Evolutionary conservation across 75 land plant species (phyloP).

Genomic region (Pseudotsuga menziesii): DNA sequence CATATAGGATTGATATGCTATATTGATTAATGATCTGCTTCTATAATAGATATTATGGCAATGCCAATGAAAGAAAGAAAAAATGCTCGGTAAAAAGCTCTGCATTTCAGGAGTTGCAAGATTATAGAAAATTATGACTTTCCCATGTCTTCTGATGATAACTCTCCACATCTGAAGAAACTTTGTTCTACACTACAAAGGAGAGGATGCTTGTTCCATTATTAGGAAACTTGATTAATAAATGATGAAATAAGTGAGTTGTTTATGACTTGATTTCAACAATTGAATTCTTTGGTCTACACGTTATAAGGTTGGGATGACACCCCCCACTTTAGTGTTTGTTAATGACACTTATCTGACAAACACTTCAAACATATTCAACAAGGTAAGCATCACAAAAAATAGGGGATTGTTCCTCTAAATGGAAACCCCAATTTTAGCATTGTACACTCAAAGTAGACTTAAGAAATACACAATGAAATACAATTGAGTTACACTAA

Average conservation of each 20-base stretch:
- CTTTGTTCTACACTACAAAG: not conserved
- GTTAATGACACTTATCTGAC: conserved; percentile 76
- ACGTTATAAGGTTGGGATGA: conserved; percentile 45
- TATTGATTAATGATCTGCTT: not conserved
- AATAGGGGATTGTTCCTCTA: not conserved
- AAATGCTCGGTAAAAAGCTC: conserved; percentile 18
- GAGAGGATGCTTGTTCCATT: not conserved
- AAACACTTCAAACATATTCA: conserved; percentile 62
- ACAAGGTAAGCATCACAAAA: conserved; percentile 39
- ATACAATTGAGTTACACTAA: not conserved
- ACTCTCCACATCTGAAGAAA: not conserved
- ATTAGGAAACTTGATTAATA: not conserved
- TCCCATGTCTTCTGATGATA: not conserved
- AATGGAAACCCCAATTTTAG: not conserved
- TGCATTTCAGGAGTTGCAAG: conserved; percentile 41
- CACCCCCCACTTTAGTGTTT: conserved; percentile 42
- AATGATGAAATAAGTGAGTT: not conserved
- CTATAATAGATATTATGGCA: conserved; percentile 45
- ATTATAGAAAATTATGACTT: not conserved
- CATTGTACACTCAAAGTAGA: not conserved
- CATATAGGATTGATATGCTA: not conserved
- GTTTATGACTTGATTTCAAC: not conserved
- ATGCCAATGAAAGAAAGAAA: conserved; percentile 25
- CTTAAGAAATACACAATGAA: no score
- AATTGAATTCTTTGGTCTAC: not conserved